Percentiles rank a stretch among this genome's conserved stretches.
phyloP scores from a whole-genome alignment of 257 asterid genomes.

The Schizonepeta tenuifolia region DNA sequence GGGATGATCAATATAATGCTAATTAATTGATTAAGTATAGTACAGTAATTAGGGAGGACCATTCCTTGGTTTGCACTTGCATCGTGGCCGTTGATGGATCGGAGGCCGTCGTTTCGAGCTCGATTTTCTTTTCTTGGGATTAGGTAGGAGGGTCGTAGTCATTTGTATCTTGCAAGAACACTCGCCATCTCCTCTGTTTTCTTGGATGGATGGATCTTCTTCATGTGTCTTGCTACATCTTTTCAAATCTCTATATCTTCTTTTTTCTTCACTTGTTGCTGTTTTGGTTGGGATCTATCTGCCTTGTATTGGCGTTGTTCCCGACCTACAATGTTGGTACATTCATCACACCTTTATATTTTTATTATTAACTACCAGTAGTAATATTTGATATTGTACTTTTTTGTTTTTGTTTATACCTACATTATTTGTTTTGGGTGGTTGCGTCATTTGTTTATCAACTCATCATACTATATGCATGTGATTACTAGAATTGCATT shows the following conservation, averaged over 20 bases:
- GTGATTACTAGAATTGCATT: too few species aligned
- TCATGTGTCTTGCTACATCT: not conserved
- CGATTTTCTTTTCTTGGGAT: not conserved
- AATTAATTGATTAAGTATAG: too few species aligned
- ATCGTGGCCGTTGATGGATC: not conserved
- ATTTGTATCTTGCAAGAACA: slow-evolving; percentile 2
- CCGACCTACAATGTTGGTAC: slow-evolving; percentile 15
- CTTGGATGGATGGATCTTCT: not conserved
- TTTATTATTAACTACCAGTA: not conserved
- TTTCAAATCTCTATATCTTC: not conserved
- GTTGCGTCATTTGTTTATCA: not conserved
- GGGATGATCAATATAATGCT: not conserved
- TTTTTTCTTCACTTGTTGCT: not conserved
- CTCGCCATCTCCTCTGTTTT: slow-evolving; percentile 10
- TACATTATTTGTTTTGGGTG: not conserved
- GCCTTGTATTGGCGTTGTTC: slow-evolving; percentile 12
- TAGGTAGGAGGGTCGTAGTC: not conserved
- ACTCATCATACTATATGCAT: too few species aligned
- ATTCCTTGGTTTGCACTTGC: not conserved
- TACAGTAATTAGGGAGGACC: not conserved
- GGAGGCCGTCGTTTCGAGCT: not conserved
- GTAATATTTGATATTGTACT: not conserved
- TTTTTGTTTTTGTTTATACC: not conserved
- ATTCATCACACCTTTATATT: not conserved
- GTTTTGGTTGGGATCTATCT: not conserved